A percentile compares a stretch with the other conserved stretches of the same genome.
Conservation (phyloP, 2,329 filamentous ascomycete species). For the Teratosphaeria zuluensis region DNA sequence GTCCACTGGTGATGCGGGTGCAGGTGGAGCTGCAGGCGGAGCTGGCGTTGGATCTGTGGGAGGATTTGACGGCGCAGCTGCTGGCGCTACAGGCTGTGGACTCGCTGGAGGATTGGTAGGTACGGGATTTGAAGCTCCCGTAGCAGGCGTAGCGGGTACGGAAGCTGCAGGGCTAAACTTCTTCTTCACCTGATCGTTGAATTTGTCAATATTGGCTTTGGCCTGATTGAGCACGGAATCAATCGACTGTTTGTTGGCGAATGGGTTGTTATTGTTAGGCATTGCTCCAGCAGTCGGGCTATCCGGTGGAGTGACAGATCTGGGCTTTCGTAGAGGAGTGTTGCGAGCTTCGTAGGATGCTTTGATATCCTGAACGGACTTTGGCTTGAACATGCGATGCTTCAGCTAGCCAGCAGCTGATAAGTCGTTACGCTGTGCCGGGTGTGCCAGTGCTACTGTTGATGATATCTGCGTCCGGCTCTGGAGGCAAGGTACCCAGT, state of each 20-base stretch:
- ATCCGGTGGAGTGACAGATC: not conserved
- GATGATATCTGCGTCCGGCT: not conserved
- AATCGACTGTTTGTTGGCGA: conserved; percentile 4
- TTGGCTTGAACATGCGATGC: not conserved
- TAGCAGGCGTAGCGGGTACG: not conserved
- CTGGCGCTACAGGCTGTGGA: not conserved
- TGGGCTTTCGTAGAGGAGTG: not conserved
- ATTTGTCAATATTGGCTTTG: not conserved
- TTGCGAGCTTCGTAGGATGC: conserved; percentile 2
- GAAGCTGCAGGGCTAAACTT: not conserved
- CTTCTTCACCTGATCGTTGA: not conserved
- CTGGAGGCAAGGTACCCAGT: not conserved
- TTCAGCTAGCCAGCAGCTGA: not conserved
- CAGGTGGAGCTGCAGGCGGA: not conserved
- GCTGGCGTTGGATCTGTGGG: not conserved
- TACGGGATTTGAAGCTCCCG: not conserved
- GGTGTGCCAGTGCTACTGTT: not conserved
- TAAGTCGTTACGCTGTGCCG: not conserved
- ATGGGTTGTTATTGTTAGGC: not conserved
- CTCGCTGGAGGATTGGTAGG: not conserved
- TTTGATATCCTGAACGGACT: conserved; percentile 1
- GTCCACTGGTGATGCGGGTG: not conserved
- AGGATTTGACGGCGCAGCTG: not conserved
- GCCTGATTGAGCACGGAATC: conserved; percentile 2
- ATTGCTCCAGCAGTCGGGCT: not conserved